phyloP scores from a whole-genome alignment of 2,329 filamentous ascomycete genomes.

The Fusarium musae region DNA sequence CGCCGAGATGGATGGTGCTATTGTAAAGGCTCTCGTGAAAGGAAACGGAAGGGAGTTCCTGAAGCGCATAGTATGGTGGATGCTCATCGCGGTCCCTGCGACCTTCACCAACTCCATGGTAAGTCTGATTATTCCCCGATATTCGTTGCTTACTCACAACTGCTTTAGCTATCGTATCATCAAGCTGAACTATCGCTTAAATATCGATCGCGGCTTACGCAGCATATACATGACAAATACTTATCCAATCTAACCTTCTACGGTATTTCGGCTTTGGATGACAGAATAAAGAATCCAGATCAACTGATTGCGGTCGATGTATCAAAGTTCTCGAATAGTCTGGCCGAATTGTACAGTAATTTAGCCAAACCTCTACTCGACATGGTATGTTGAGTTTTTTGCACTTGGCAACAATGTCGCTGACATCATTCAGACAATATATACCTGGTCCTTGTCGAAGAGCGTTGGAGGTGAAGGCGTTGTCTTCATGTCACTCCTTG shows the following conservation, averaged over 20 bases:
- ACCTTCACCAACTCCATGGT: conserved; percentile 99
- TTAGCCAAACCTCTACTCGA: conserved; percentile 94
- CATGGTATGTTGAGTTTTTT: conserved; percentile 67
- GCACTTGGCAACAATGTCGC: not conserved
- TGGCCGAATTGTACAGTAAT: conserved; percentile 96
- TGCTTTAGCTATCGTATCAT: conserved; percentile 86
- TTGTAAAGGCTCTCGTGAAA: conserved; percentile 92
- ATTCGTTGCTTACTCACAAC: conserved; percentile 11
- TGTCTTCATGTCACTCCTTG: conserved; percentile 92
- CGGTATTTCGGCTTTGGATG: conserved; percentile 91
- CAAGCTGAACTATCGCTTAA: conserved; percentile 94
- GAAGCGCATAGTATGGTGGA: conserved; percentile 94
- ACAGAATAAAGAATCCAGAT: conserved; percentile 98
- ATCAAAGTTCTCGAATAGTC: conserved; percentile 92
- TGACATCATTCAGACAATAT: conserved; percentile 72
- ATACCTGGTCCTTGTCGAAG: conserved; percentile 92
- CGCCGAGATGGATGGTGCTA: conserved; percentile 91
- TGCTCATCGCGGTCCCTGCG: conserved; percentile 93
- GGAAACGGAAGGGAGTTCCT: conserved; percentile 92
- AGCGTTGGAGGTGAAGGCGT: conserved; percentile 97
- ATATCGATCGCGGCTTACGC: conserved; percentile 93
- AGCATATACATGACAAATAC: conserved; percentile 94
- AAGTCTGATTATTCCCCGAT: conserved; percentile 45
- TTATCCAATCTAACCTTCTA: conserved; percentile 98
- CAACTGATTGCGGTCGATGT: conserved; percentile 98